phyloP scores from a whole-genome alignment of 2,329 filamentous ascomycete species.

The Colletotrichum tropicale region DNA sequence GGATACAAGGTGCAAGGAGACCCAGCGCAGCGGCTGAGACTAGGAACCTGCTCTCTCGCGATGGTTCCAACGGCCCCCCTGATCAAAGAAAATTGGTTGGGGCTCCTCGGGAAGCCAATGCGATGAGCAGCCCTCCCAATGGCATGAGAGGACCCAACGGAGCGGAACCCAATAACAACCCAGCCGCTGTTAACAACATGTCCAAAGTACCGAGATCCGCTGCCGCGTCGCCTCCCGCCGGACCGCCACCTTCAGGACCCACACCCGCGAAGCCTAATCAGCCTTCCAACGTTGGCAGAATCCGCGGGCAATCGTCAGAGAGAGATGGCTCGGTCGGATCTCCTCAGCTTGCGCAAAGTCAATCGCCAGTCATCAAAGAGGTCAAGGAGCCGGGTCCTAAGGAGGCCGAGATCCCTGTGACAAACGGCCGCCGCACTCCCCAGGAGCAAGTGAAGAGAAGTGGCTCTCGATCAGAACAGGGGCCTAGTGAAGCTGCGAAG shows the following conservation, averaged over 20 bases:
- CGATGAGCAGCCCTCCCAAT: slow-evolving; percentile 43
- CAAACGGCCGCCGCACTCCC: slow-evolving; percentile 69
- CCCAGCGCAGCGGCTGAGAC: slow-evolving; percentile 45
- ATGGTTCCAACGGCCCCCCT: slow-evolving; percentile 55
- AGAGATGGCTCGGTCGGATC: slow-evolving; percentile 39
- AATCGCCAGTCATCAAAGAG: slow-evolving; percentile 50
- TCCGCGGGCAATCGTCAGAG: slow-evolving; percentile 56
- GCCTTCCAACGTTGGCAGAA: slow-evolving; percentile 43
- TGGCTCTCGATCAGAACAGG: slow-evolving; percentile 39
- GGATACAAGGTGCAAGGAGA: slow-evolving; percentile 42
- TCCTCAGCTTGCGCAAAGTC: slow-evolving; percentile 33
- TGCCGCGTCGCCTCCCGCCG: slow-evolving; percentile 38
- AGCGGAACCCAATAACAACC: slow-evolving; percentile 37
- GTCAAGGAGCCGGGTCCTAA: slow-evolving; percentile 27
- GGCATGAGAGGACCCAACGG: slow-evolving; percentile 45
- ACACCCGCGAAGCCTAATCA: slow-evolving; percentile 53
- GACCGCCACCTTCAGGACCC: slow-evolving; percentile 59
- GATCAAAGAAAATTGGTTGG: slow-evolving; percentile 56
- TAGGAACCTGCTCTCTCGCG: slow-evolving; percentile 49
- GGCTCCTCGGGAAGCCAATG: slow-evolving; percentile 34
- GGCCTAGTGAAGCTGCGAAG: slow-evolving; percentile 34
- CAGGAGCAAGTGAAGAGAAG: slow-evolving; percentile 54
- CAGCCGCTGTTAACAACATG: slow-evolving; percentile 33
- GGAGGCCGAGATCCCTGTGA: slow-evolving; percentile 54
- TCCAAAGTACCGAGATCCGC: slow-evolving; percentile 45